These are phyloP conservation scores for Ophiostoma ulmi DNA, from an alignment of 2,329 filamentous ascomycete species.

Conservation along the genomic window DNA sequence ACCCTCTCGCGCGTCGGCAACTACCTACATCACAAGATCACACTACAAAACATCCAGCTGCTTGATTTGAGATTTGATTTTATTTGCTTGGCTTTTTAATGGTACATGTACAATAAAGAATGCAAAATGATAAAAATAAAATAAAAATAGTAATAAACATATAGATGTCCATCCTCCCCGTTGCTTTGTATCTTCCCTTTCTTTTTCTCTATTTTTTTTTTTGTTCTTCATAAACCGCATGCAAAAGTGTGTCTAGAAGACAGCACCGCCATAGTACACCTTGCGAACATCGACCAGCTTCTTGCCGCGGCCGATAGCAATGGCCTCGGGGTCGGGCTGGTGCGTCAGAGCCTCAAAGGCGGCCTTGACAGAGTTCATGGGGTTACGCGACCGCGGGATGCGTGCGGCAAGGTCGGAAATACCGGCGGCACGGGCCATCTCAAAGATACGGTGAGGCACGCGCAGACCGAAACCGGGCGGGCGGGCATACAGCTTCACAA, in stretches of 20 bases:
- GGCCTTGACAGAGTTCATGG: slow-evolving; percentile 97
- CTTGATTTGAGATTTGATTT: slow-evolving; percentile 15
- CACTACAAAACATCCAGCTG: not conserved
- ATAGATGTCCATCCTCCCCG: slow-evolving; percentile 1
- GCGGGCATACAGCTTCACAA: slow-evolving; percentile 73
- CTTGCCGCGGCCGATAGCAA: slow-evolving; percentile 83
- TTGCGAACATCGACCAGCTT: slow-evolving; percentile 95
- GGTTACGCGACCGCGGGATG: slow-evolving; percentile 82
- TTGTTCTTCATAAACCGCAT: not conserved
- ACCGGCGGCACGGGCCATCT: slow-evolving; percentile 82
- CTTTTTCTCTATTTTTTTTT: not conserved
- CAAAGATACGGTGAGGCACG: slow-evolving; percentile 85
- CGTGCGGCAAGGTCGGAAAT: slow-evolving; percentile 80
- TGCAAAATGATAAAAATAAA: slow-evolving; percentile 1
- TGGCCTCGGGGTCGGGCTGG: slow-evolving; percentile 82
- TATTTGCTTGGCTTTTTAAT: slow-evolving; percentile 13
- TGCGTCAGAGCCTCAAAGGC: slow-evolving; percentile 73
- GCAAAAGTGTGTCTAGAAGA: slow-evolving; percentile 42
- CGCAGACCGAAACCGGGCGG: slow-evolving; percentile 97
- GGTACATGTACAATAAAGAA: slow-evolving; percentile 7
- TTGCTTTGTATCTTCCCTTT: not conserved
- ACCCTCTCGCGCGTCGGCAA: slow-evolving; percentile 25
- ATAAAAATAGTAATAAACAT: not conserved
- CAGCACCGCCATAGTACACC: slow-evolving; percentile 87
- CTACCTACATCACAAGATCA: not conserved